Base-by-base conservation (phyloP, 2,329 filamentous ascomycete species). In the Ophiostoma tasmaniense region DNA sequence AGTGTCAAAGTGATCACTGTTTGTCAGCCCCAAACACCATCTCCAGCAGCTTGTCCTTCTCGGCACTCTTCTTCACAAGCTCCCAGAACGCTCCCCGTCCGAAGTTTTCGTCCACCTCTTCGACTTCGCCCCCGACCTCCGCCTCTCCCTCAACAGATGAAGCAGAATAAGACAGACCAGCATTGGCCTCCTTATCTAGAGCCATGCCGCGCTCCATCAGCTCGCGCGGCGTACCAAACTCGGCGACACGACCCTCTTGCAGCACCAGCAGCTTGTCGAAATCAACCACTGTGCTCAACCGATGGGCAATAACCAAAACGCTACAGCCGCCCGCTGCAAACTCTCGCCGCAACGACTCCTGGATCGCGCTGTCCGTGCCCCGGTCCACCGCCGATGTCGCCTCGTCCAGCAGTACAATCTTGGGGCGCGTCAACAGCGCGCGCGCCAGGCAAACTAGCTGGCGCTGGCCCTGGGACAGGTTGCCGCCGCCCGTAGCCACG, bases 281-380 rank as follows among this genome's bases (percentile, higher is more conserved):
- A 73, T 84, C 82, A 6, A 81, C 78, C 14, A 85, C 82, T 0
- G 82, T 85, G 67, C 77, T 77, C 62, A 80, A 70, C 7, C 78
- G 75, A 67, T 80, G 79, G 5, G 78, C 78, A 66, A 80, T 78
- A 14, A 79, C 78, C 45, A 80, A 73, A 61, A 89, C 82, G 1
- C 87, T 89, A 72, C 85, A 85, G 8, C 81, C 81, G 30, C 78
- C 78, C 52, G 83, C 81, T 35, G 81, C 81, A 65, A 79, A 78
- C 66, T 75, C 76, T 64, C 81, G 78, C 2, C 84, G 80, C 68
- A 89, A 81, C 37, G 87, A 79, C 39, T 79, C 79, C 74, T 88
- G 85, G 76, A 89, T 85, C 33, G 81, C 78, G 45, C 81, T 78
- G 72, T 89, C 87, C 2, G 86, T 88, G 67, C 81, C 81, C 14